Percentiles rank a stretch among this genome's conserved stretches.
These are phyloP conservation scores for Pythium scleroteichum DNA, from an alignment of 352 stramenopile species.

Conservation along the genomic window DNA sequence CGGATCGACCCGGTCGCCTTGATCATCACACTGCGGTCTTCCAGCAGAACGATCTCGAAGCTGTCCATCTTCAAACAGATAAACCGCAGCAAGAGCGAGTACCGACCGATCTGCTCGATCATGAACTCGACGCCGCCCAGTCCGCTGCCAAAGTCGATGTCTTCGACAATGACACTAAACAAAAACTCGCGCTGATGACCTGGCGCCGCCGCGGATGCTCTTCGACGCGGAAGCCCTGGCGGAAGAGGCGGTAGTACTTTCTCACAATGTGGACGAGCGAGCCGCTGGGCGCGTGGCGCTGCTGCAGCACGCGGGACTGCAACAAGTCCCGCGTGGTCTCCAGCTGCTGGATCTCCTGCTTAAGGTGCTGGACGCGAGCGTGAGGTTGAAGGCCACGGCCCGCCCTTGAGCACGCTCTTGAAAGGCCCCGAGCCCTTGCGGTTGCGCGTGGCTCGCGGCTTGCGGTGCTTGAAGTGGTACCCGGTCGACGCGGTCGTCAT, in stretches of 20 bases:
- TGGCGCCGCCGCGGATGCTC: not conserved
- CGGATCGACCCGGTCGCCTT: constrained; percentile 30
- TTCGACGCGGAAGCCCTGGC: constrained; percentile 22
- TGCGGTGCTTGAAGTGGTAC: constrained; percentile 3
- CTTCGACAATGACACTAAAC: constrained; percentile 37
- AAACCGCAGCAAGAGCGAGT: constrained; percentile 46
- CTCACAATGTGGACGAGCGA: constrained; percentile 24
- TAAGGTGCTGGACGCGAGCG: constrained; percentile 40
- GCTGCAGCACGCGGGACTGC: constrained; percentile 9
- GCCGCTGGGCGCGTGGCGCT: constrained; percentile 17
- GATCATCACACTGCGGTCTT: constrained; percentile 36
- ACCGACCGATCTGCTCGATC: constrained; percentile 43
- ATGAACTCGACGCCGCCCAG: constrained; percentile 38
- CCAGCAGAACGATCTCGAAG: constrained; percentile 34
- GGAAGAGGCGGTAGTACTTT: constrained; percentile 20
- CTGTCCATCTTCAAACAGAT: constrained; percentile 32
- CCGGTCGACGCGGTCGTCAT: not conserved
- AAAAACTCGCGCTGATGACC: constrained; percentile 39
- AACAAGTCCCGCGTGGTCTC: constrained; percentile 24
- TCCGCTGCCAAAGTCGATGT: constrained; percentile 37
- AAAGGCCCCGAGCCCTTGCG: constrained; percentile 37
- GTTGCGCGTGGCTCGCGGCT: constrained; percentile 14
- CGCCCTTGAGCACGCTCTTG: constrained; percentile 35
- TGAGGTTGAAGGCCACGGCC: constrained; percentile 48
- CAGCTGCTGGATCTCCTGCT: constrained; percentile 39